Base-by-base conservation (phyloP, 306 rosid genomes). In the Trichosanthes truncata region DNA sequence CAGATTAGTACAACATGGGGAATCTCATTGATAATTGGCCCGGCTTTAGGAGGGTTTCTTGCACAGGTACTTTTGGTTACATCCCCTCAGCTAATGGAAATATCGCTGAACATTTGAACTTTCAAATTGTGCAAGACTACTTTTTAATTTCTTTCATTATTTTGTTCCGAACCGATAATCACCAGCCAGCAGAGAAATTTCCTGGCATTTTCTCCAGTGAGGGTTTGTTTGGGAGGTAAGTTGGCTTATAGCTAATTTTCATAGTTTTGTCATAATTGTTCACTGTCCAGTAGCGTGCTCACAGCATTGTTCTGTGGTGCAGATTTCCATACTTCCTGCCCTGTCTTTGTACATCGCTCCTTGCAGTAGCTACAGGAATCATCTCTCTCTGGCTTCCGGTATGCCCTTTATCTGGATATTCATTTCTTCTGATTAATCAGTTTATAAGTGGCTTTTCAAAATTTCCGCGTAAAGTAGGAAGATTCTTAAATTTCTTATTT, bases 1-100 rank as follows among this genome's bases (percentile, higher is more conserved):
- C 89, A 94, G 98, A 72, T 92, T 33, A 91, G 93, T 75, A 89
- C 94, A 10, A 85, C 96, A 77, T 91, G 95, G 98, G 96, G 90
- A 52, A 79, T 86, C 4, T 96, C 96, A 66, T 84, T 92, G 83
- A 86, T 94, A 62, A 46, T 94, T 82, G 98, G 98, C 61, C 98
- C 98, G 1, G 96, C 97, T 51, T 6, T 94, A 83, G 98, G 98
- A 76, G 98, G 98, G 21, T 88, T 87, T 85, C 85, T 94, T 49
- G 94, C 98, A 36, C 97, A 86, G 97, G 98, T 92, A 89, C 78
- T 52, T 83, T 48, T 80, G 69, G 67, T 52, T 80, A 72, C 29
- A 74, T 31, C 20, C 46, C 35, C 52, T 45, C 35, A 76, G 18
- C 33, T 59, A 14, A 51, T 29, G 63, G n/a, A n/a, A n/a, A n/a